Base-by-base conservation (phyloP, 176 grass and related monocot species). In the Phoenix roebelenii region DNA sequence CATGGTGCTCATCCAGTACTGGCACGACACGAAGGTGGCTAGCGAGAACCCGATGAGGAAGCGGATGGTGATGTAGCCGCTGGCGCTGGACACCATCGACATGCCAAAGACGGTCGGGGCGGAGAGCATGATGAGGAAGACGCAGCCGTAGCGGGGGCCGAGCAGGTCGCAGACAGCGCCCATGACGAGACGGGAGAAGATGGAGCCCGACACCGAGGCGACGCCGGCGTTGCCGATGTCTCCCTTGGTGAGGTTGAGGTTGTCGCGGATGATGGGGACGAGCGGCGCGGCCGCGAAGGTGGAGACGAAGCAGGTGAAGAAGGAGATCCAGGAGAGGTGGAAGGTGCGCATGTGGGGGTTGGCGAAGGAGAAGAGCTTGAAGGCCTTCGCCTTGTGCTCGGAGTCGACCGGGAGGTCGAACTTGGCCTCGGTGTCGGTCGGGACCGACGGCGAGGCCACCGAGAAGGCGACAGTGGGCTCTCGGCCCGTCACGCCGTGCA, bases 1-100 rank as follows among this genome's bases (percentile, higher is more conserved):
- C 90, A 95, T 95, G 18, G 90, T 95, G 74, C 86, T 89, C 83
- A 84, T 95, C 80, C 86, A 95, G 25, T 90, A 95, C 57, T 95
- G 90, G 57, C 86, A 95, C 0, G 90, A 82, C 9, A 95, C 90
- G 57, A 89, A 95, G 0, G 90, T 90, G 0, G 90, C 90, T 0
- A 95, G 80, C 0, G 90, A 95, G 67, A 95, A 89, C 16, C 83
- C 90, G 16, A 95, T 95, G 2, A 95, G 51, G 70, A 95, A 95
- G 10, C 90, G 69, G 3, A 90, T 52, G 0, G 16, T 19, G 67
- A 95, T 89, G 64, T 82, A 95, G 0, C 86, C 80, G 0, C 54
- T 61, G 1, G 91, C 74, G 19, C 0, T n/a, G 0, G 88, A 63
- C 3, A 90, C 59, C 7, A 95, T 24, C 0, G 91, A 4, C 91